Evolutionary conservation across 495 filamentous ascomycete species (phyloP).

Genomic region (Apiosordaria backusii): DNA sequence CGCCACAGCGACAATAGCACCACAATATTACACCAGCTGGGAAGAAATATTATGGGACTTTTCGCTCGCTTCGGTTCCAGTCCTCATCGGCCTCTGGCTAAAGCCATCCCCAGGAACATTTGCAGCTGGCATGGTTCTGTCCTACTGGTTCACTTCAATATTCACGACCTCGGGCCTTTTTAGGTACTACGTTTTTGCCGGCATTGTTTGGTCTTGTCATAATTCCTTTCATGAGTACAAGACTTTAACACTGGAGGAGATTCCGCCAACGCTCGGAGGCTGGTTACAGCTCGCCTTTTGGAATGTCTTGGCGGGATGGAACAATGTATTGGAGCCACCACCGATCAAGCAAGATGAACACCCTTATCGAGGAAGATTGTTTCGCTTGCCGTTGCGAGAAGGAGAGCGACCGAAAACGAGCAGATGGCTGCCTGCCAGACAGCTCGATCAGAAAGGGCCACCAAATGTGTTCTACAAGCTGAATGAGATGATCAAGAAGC

Average conservation of each 20-base stretch:
- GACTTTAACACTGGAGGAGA: neutral
- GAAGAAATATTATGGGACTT: conserved; percentile 6
- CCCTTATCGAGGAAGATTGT: neutral
- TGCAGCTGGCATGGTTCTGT: neutral
- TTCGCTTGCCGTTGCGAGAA: neutral
- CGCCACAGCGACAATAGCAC: neutral
- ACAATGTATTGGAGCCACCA: neutral
- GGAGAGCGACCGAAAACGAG: neutral
- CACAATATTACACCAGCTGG: conserved; percentile 1
- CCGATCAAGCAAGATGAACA: neutral
- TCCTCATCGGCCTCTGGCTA: neutral
- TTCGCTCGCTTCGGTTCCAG: conserved; percentile 1
- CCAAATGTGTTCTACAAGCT: neutral
- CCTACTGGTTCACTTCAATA: conserved; percentile 5
- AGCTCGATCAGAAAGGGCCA: conserved; percentile 1
- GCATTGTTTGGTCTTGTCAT: neutral
- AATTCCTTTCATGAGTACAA: neutral
- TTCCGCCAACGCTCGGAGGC: neutral
- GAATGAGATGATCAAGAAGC: neutral
- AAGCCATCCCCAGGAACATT: neutral
- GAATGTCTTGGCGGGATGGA: neutral
- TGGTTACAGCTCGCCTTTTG: neutral
- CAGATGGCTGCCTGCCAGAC: neutral
- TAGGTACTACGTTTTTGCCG: neutral
- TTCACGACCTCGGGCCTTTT: neutral